Evolutionary conservation across 495 filamentous ascomycete species (phyloP), one percentile per base, ranked within the genome.

Genomic region (Talaromyces nanjingensis): DNA sequence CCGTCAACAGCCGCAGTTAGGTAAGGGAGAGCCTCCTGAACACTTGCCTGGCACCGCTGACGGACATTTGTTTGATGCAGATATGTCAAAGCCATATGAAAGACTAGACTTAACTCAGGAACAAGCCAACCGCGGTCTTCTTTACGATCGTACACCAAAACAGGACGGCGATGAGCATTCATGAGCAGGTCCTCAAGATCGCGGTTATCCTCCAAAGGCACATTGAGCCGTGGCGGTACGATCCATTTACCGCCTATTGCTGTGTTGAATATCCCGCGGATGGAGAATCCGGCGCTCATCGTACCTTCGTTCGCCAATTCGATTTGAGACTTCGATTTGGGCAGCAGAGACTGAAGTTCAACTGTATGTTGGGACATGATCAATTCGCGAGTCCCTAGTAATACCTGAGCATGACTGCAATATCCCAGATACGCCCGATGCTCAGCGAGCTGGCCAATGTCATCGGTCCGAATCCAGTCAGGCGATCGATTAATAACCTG

Each of bases 61-160:
- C 55, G 55, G 18, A 58, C 55, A n/a, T 58, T 22, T 4, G 7
- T 4, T 18, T 58, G 27, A 34, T 34, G 25, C 27, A 58, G n/a
- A 58, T 58, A 58, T 12, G 55, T 58, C 25, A 58, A 58, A 11
- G 55, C 55, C 55, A 58, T 58, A 24, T 58, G 55, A n/a, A 34
- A 12, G 7, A 58, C 55, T 22, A 58, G 27, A 9, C 25, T 29
- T 29, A 58, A 9, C 27, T 58, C 55, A 18, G 55, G 31, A 58
- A 58, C 55, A 34, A 58, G 55, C 55, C 55, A 58, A 6, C 55
- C 55, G 31, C 55, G 27, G 8, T 58, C 55, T 31, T 34, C 27
- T 9, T 22, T 34, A 29, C 27, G 55, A 34, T 58, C 55, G 55
- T 58, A 58, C 2, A 58, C 25, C 27, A 58, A 34, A 18, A 58